Base-by-base conservation (phyloP, 441 rosid genomes). In the Erysimum cheiri region DNA sequence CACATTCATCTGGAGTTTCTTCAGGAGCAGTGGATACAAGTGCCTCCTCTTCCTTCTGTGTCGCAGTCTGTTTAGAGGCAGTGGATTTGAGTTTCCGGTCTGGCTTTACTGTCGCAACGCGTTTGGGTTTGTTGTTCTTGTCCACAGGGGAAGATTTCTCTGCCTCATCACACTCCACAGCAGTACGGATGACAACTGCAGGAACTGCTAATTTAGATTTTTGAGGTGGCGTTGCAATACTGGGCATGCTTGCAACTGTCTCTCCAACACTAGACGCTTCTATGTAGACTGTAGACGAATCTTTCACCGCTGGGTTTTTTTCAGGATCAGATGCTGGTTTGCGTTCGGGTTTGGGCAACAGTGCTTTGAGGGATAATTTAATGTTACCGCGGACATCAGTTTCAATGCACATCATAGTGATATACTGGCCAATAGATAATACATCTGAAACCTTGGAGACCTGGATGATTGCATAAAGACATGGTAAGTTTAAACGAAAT, bases 301-400 rank as follows among this genome's bases (percentile, higher is more conserved):
- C 80, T 68, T 83, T 80, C 31, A 64, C 80, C 54, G 14, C 70
- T 37, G 50, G n/a, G 7, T n/a, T 1, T 8, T 57, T 62, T 31
- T 59, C 77, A 44, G 72, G 67, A 71, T 71, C 58, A 33, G 80
- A 67, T 48, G n/a, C 69, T 60, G 80, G 70, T 66, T 0, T 78
- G 33, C 80, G 75, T 32, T 10, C 58, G 46, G 76, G 70, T 60
- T 0, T 78, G 48, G 85, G 80, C 60, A 72, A 77, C 77, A 80
- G 77, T 66, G 95, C 87, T 81, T 87, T 95, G 71, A 80, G 95
- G 64, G 99, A 95, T 63, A 95, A 71, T 72, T 90, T 95, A 64
- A 95, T 87, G 82, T 95, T 90, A 72, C 99, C 98, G 43, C 95
- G 96, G 41, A 95, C 96, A 79, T 95, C 99, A 65, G 85, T 93